phyloP scores from a whole-genome alignment of 345 rosid species.

The Crucihimalaya himalaica region DNA sequence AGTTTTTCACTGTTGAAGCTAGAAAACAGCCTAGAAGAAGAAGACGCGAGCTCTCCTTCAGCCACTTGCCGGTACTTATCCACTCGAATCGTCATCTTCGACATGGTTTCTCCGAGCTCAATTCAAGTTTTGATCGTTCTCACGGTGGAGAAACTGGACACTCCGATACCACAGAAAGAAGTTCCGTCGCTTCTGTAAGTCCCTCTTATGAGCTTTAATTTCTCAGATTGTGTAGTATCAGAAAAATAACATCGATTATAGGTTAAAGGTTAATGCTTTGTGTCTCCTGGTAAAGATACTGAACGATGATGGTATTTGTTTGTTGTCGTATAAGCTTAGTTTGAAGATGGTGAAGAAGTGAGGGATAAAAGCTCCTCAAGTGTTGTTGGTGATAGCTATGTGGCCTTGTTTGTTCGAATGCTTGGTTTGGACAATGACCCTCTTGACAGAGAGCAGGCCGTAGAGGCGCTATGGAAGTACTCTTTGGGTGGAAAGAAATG shows the following conservation, averaged over 20 bases:
- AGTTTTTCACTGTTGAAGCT: slow-evolving; percentile 26
- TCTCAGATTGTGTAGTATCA: background rate
- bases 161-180: slow-evolving; percentile 39
- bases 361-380: slow-evolving; percentile 46
- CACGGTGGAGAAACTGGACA: slow-evolving; percentile 45
- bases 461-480: slow-evolving; percentile 75
- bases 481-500: slow-evolving; percentile 81
- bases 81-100: slow-evolving; percentile 24
- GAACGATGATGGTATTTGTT: background rate
- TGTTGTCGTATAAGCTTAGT: slow-evolving; percentile 38
- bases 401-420: slow-evolving; percentile 79
- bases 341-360: slow-evolving; percentile 49
- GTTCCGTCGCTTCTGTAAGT: slow-evolving; percentile 57
- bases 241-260: background rate
- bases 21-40: slow-evolving; percentile 42
- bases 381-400: slow-evolving; percentile 59
- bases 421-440: slow-evolving; percentile 87
- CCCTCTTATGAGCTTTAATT: slow-evolving; percentile 6
- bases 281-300: background rate
- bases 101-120: slow-evolving; percentile 32
- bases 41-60: slow-evolving; percentile 31
- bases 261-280: slow-evolving; percentile 20
- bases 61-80: slow-evolving; percentile 8
- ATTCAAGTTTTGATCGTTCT: slow-evolving; percentile 25
- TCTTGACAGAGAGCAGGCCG: slow-evolving; percentile 80